Base-by-base conservation (phyloP, 768 basidiomycete species). In the Exidia glandulosa region DNA sequence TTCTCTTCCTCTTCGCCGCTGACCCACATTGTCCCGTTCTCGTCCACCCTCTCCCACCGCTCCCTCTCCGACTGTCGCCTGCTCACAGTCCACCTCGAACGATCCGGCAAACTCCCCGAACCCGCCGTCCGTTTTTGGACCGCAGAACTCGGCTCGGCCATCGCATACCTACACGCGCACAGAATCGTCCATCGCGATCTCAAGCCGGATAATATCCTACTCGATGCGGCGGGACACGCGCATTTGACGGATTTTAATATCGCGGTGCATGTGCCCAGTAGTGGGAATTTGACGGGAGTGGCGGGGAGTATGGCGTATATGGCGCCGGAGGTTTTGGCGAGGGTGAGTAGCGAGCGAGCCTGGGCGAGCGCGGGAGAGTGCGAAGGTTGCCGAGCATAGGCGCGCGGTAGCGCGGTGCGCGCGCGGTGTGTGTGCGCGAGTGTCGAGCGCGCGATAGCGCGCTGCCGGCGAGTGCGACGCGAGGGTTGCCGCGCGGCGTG, bases 231-330 rank as follows among this genome's bases (percentile, higher is more conserved):
- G 56, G 95, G 95, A 2, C 94, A 99, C 67, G 94, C 94, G 6
- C 95, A 99, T 72, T 77, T 99, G 63, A 98, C 88, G 0, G 95
- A 99, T 70, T 96, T 99, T 74, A 99, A 99, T 71, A 99, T 99
- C 61, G 95, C 95, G 16, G 93, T 98, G 6, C 95, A 99, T 71
- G 74, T 93, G 34, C 72, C 50, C 14, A 14, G 30, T 27, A 23
- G 25, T 7, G 14, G 25, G 14, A 23, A 23, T 5, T 66, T 88
- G 29, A 94, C 89, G 13, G 93, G 94, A 25, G 89, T 99, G 0
- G 95, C 95, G 27, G 95, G 95, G 9, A 95, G 92, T 57, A 95
- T 98, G 94, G 95, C 95, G 2, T 57, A 16, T 23, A 41, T 65
- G 77, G 78, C 79, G n/a, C 79, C 79, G 3, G 79, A 81, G 70